These are phyloP conservation scores for Pulveroboletus frians DNA, from an alignment of 768 basidiomycete genomes.

Conservation along the genomic window DNA sequence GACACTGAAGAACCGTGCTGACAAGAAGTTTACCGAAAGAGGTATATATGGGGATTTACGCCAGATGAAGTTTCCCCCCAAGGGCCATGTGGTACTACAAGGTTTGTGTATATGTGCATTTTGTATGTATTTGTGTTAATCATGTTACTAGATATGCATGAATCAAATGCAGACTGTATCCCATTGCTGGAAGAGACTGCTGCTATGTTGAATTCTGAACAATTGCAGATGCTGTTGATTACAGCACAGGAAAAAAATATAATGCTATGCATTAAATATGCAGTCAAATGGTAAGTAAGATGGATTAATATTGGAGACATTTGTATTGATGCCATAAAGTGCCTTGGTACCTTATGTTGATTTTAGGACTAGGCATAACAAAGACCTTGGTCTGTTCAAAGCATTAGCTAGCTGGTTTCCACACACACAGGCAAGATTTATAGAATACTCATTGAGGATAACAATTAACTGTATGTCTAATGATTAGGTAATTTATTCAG, in stretches of 20 bases:
- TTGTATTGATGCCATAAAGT: neutral
- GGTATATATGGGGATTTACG: neutral
- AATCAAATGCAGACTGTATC: neutral
- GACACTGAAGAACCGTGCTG: neutral
- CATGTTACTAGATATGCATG: neutral
- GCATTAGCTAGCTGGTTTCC: neutral
- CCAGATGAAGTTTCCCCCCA: neutral
- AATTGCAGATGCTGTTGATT: neutral
- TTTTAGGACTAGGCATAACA: accelerated
- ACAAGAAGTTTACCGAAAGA: neutral
- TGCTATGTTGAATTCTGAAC: neutral
- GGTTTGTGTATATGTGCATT: neutral
- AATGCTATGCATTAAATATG: neutral
- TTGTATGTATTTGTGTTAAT: neutral
- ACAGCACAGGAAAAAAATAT: neutral
- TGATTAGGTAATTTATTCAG: neutral
- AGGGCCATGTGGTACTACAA: neutral
- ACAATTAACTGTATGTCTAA: neutral
- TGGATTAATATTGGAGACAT: neutral
- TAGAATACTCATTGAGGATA: neutral
- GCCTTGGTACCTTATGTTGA: neutral
- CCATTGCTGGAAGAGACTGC: neutral
- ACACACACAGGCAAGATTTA: neutral
- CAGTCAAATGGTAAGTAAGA: neutral
- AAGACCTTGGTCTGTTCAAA: neutral